These are phyloP conservation scores for Mollisiaceae sp. DNA, from an alignment of 2,329 filamentous ascomycete genomes.

Conservation along the genomic window DNA sequence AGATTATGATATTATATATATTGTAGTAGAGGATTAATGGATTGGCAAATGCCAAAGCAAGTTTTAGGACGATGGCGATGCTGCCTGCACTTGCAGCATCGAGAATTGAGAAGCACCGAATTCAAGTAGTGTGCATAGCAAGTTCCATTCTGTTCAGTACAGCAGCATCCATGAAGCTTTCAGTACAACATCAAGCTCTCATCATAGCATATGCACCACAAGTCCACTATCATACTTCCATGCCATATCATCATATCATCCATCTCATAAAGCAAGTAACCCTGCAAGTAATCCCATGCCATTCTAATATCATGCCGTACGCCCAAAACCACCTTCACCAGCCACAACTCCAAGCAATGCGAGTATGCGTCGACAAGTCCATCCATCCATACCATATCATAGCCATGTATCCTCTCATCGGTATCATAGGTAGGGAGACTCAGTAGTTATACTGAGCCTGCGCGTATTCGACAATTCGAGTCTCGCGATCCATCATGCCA, in stretches of 20 bases:
- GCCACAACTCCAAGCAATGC: slow-evolving; percentile 6
- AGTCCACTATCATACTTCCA: background rate
- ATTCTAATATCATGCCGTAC: background rate
- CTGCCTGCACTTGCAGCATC: background rate
- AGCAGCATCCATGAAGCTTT: background rate
- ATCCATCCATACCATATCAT: background rate
- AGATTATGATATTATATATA: too few species aligned
- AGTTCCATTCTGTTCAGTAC: background rate
- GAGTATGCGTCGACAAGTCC: background rate
- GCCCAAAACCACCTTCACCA: background rate
- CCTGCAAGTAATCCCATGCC: background rate
- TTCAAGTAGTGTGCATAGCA: background rate
- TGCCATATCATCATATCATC: background rate
- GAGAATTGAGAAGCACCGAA: background rate
- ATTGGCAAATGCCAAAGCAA: too few species aligned
- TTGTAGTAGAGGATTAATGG: too few species aligned
- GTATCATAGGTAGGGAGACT: background rate
- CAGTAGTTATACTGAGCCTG: background rate
- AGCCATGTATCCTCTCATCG: background rate
- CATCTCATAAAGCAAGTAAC: background rate
- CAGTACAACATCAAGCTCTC: background rate
- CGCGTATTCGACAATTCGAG: background rate
- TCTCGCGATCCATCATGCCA: slow-evolving; percentile 6
- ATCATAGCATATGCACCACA: background rate
- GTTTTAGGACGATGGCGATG: too few species aligned